phyloP scores from a whole-genome alignment of 495 filamentous ascomycete genomes.

The Hypoxylon subgilvum region DNA sequence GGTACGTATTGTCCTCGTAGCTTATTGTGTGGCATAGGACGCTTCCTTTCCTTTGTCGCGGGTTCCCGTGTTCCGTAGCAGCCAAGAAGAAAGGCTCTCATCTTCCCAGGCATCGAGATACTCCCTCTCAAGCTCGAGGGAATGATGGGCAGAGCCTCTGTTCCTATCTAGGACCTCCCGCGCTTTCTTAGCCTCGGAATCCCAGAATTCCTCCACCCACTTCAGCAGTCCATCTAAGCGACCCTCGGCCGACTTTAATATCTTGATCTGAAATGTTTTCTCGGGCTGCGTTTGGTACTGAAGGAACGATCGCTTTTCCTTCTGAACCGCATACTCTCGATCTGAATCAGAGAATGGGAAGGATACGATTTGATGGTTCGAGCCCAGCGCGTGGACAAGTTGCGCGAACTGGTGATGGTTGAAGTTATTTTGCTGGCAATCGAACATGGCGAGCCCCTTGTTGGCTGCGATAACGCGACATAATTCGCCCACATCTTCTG shows the following conservation, averaged over 20 bases:
- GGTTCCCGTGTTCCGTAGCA: constrained; percentile 1
- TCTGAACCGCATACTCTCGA: constrained; percentile 33
- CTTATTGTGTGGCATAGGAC: not conserved
- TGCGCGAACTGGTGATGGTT: constrained; percentile 42
- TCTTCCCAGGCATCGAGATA: constrained; percentile 39
- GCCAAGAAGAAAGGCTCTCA: constrained; percentile 27
- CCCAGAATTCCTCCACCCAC: constrained; percentile 29
- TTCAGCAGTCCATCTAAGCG: constrained; percentile 30
- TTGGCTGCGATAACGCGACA: constrained; percentile 36
- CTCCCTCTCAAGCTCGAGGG: constrained; percentile 22
- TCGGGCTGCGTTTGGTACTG: constrained; percentile 15
- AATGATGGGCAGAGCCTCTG: constrained; percentile 11
- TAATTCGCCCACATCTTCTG: constrained; percentile 49
- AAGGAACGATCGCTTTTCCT: constrained; percentile 29
- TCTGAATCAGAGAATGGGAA: constrained; percentile 36
- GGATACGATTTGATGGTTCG: constrained; percentile 36
- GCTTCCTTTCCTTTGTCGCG: constrained; percentile 17
- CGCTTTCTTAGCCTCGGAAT: constrained; percentile 27
- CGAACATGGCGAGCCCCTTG: constrained; percentile 42
- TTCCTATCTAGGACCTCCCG: constrained; percentile 29
- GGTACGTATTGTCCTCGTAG: not conserved
- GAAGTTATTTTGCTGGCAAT: constrained; percentile 49
- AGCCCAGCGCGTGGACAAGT: constrained; percentile 33
- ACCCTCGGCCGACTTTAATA: constrained; percentile 28
- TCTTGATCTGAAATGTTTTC: constrained; percentile 18